Evolutionary conservation across 2,329 filamentous ascomycete species (phyloP), one percentile per base, ranked within the genome.

Genomic region (Arthrobotrys conoides): DNA sequence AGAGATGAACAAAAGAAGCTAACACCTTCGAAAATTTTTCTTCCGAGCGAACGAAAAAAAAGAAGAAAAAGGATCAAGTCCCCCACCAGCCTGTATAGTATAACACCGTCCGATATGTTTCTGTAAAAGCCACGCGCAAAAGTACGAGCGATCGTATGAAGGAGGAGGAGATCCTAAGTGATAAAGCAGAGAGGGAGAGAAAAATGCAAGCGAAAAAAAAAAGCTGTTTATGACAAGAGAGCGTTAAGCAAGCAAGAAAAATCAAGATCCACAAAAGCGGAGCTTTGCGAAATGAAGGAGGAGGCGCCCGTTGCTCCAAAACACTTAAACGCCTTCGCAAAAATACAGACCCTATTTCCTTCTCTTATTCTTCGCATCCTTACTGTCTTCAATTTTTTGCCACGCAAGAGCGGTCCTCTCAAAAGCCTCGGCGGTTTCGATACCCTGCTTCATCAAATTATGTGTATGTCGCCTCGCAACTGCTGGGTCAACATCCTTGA

Each of bases 1-100:
- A 55, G 41, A 41, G 16, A 53, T 18, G 41, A 22, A 53, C 12
- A 33, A 20, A 20, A 24, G 14, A 67, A 67, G 38, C 38, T 44
- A 68, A 59, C 30, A 41, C 33, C 55, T 16, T 44, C 38, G 9
- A 8, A 3, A 24, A 6, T 24, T 59, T 59, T 61, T 55, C 22
- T 48, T 61, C 44, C 22, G 55, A 38, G 36, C 27, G 68, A 61
- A 46, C n/a, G 57, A 61, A 59, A 55, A 18, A 36, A 55, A 18
- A 33, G 2, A 41, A 38, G 2, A 38, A 38, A 14, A 46, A 46
- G n/a, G 41, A 49, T 22, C 1, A 51, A 5, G 12, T 24, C 30
- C 20, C 33, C 57, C 57, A 3, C 57, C n/a, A 18, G n/a, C 44
- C 36, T 61, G 33, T 61, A 61, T 61, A 44, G 20, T 61, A 44